These are phyloP conservation scores for Priceomyces medius DNA, from an alignment of 805 yeast species.

Conservation along the genomic window DNA sequence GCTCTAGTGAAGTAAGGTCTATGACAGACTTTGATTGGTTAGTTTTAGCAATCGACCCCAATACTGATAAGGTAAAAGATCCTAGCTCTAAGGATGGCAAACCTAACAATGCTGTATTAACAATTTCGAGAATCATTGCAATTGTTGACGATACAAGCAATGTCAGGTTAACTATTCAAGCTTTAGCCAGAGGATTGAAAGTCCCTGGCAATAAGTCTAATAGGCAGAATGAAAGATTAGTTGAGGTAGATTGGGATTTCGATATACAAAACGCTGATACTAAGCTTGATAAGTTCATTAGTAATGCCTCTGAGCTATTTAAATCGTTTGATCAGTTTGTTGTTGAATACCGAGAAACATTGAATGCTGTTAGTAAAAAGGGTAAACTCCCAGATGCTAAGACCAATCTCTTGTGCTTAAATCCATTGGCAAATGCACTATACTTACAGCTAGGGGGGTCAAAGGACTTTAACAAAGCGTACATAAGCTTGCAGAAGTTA, in stretches of 20 bases:
- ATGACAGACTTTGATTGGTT: slow-evolving; percentile 34
- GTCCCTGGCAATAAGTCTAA: slow-evolving; percentile 6
- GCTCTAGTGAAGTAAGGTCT: slow-evolving; percentile 1
- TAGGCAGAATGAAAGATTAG: slow-evolving; percentile 23
- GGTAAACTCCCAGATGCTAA: slow-evolving; percentile 10
- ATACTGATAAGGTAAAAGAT: slow-evolving; percentile 28
- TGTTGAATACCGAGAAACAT: slow-evolving; percentile 35
- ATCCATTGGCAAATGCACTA: slow-evolving; percentile 62
- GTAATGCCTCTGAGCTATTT: slow-evolving; percentile 23
- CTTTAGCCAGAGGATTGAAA: slow-evolving; percentile 43
- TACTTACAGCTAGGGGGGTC: slow-evolving; percentile 53
- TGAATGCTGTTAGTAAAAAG: slow-evolving; percentile 18
- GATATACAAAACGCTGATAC: slow-evolving; percentile 16
- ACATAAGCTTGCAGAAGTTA: slow-evolving; percentile 38
- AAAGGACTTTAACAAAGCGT: slow-evolving; percentile 46
- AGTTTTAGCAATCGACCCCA: slow-evolving; percentile 36
- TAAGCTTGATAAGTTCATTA: slow-evolving; percentile 19
- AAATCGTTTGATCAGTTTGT: slow-evolving; percentile 40
- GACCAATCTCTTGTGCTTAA: slow-evolving; percentile 44
- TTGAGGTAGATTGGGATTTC: slow-evolving; percentile 26
- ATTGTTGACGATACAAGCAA: slow-evolving; percentile 43
- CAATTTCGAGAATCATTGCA: slow-evolving; percentile 49
- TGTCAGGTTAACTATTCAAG: slow-evolving; percentile 49
- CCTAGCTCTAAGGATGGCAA: slow-evolving; percentile 12
- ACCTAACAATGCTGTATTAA: slow-evolving; percentile 23